phyloP scores from a whole-genome alignment of 306 rosid genomes.

The Trifolium fragiferum region DNA sequence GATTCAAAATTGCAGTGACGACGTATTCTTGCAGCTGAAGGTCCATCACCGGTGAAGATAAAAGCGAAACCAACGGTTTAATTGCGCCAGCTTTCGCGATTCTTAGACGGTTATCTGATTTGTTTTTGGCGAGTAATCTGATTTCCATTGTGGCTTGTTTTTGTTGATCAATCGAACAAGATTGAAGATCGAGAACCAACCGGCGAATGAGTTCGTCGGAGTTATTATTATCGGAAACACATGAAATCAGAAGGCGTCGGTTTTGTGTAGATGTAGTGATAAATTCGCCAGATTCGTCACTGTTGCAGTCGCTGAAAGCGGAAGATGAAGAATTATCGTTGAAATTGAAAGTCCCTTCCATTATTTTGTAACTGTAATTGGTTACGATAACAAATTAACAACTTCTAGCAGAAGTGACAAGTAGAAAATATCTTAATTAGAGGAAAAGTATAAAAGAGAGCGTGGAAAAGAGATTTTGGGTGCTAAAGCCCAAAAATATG shows the following conservation, averaged over 20 bases:
- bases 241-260: conserved; percentile 63
- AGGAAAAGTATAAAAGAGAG: background rate
- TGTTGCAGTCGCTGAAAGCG: conserved; percentile 88
- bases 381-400: background rate
- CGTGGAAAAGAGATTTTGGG: background rate
- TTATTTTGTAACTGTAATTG: conserved; percentile 47
- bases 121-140: conserved; percentile 89
- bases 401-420: conserved; percentile 5
- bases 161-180: conserved; percentile 73
- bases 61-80: conserved; percentile 67
- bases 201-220: conserved; percentile 77
- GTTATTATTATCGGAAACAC: conserved; percentile 71
- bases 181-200: conserved; percentile 66
- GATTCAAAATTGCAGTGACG: conserved; percentile 87
- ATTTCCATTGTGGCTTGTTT: conserved; percentile 95
- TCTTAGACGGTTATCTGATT: conserved; percentile 75
- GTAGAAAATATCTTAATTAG: background rate
- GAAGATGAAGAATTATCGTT: conserved; percentile 71
- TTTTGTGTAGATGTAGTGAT: conserved; percentile 60
- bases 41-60: conserved; percentile 58
- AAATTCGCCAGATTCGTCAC: conserved; percentile 93
- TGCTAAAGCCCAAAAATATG: conserved; percentile 16
- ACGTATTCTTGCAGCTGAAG: conserved; percentile 86
- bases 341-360: conserved; percentile 63
- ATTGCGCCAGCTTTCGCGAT: conserved; percentile 80